Evolutionary conservation across 2,329 filamentous ascomycete genomes (phyloP).

Genomic region (Aspergillus japonicus): DNA sequence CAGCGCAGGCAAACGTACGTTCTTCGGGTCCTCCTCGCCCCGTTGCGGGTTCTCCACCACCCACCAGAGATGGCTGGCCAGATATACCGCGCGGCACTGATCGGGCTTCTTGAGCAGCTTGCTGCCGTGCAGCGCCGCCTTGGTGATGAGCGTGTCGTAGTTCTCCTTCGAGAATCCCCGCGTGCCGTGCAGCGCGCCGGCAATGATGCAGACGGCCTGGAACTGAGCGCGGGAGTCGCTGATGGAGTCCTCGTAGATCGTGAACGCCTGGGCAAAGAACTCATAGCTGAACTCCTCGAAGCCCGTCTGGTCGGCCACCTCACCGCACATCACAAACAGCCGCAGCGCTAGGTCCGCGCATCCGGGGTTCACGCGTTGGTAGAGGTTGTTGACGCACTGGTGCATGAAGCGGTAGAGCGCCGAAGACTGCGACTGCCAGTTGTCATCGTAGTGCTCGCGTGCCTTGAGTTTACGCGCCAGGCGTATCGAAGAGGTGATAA

Average conservation of each 20-base stretch:
- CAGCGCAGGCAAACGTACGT: conserved; percentile 54
- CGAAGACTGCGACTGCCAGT: conserved; percentile 71
- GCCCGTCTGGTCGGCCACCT: conserved; percentile 84
- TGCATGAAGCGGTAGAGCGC: conserved; percentile 96
- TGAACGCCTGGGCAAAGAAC: conserved; percentile 97
- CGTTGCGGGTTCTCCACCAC: conserved; percentile 76
- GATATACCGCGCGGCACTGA: conserved; percentile 92
- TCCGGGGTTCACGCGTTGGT: conserved; percentile 77
- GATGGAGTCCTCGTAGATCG: conserved; percentile 93
- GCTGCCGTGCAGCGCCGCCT: conserved; percentile 93
- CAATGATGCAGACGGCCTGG: conserved; percentile 93
- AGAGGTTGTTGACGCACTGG: conserved; percentile 79
- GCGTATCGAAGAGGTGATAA: conserved; percentile 87
- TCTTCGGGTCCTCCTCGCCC: conserved; percentile 76
- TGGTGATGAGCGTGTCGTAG: conserved; percentile 97
- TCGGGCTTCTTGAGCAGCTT: conserved; percentile 97
- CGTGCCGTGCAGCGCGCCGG: conserved; percentile 82
- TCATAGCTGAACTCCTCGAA: conserved; percentile 98
- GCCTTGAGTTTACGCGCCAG: conserved; percentile 84
- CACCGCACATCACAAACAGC: conserved; percentile 86
- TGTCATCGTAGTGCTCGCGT: conserved; percentile 81
- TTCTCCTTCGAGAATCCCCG: conserved; percentile 94
- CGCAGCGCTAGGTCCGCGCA: conserved; percentile 85
- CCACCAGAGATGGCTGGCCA: conserved; percentile 98
- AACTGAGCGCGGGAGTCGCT: conserved; percentile 96